Evolutionary conservation across 305 asterid genomes (phyloP), one percentile per base, ranked within the genome.

Genomic region (Caryopteris hybrid): DNA sequence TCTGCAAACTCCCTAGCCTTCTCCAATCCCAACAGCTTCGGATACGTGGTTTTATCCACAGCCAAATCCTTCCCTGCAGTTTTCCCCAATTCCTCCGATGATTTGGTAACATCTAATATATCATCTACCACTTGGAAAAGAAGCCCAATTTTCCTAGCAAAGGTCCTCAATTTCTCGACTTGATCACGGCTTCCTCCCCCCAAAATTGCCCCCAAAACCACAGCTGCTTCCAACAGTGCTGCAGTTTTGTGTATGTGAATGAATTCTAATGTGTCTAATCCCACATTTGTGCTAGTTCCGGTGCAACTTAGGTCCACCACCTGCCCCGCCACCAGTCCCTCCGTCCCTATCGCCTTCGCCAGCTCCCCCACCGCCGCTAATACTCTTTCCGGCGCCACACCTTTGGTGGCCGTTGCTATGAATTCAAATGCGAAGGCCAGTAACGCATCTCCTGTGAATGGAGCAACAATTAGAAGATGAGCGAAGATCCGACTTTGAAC

Each of bases 111-210:
- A 16, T 90, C 97, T n/a, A 90, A 79, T 14, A 90, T 90, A 27
- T 90, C 97, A 70, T 90, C 97, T 22, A 90, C 97, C 43, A 90
- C 97, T 64, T 90, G 97, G 66, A 90, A 90, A 0, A 90, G 71
- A 20, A 90, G 59, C 48, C 97, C 97, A 0, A 90, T 85, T 31
- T 87, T 83, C 68, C 92, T 74, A 0, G 94, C 94, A n/a, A 90
- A 90, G 0, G 60, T 84, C 46, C 92, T 73, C 38, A 90, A 5
- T 13, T 83, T 90, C 62, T 88, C 95, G 0, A 90, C 83, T 23
- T 86, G 88, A 0, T 73, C 77, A 0, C 68, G 52, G 12, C 46
- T 66, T 4, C 92, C 97, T 6, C 97, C 95, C 0, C 97, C 97
- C 34, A 90, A 48, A 12, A 87, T 79, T 4, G 95, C 95, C 21